Evolutionary conservation across 2,329 filamentous ascomycete genomes (phyloP).

Genomic region (Hypoxylon sp.): DNA sequence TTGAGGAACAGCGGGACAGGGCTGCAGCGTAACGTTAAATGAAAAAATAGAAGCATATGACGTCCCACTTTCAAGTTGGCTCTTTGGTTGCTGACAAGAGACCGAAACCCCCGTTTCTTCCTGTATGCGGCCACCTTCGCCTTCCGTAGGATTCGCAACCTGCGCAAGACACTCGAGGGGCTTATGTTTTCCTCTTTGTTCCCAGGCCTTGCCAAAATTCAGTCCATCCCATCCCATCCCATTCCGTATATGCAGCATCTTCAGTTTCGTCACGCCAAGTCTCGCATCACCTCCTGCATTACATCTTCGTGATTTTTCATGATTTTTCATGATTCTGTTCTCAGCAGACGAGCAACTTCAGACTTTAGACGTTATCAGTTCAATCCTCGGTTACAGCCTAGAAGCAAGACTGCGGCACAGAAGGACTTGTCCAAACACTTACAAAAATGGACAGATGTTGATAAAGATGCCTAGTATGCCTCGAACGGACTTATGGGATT

Average conservation of each 20-base stretch:
- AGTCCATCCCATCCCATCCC: background rate
- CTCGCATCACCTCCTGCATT: conserved; percentile 15
- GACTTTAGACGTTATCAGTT: conserved; percentile 6
- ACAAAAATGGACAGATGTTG: background rate
- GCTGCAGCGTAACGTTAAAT: conserved; percentile 33
- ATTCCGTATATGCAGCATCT: conserved; percentile 4
- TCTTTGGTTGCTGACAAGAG: conserved; percentile 1
- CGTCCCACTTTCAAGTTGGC: too few relatives aligned
- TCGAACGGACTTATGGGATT: conserved; percentile 22
- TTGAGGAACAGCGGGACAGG: conserved; percentile 25
- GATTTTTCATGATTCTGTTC: background rate
- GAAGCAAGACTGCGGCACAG: conserved; percentile 24
- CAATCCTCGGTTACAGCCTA: conserved; percentile 27
- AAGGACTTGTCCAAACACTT: conserved; percentile 7
- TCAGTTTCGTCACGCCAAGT: conserved; percentile 23
- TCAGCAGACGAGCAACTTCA: background rate
- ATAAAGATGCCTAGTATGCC: conserved; percentile 11
- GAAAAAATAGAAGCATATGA: conserved; percentile 42
- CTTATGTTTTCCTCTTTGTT: conserved; percentile 6
- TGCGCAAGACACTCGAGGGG: background rate
- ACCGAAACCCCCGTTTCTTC: background rate
- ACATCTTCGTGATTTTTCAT: conserved; percentile 12
- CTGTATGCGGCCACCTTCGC: background rate
- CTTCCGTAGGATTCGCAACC: conserved; percentile 16
- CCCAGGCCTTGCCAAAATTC: background rate